Conservation (phyloP, 768 basidiomycete genomes). For the Chiua virens region DNA sequence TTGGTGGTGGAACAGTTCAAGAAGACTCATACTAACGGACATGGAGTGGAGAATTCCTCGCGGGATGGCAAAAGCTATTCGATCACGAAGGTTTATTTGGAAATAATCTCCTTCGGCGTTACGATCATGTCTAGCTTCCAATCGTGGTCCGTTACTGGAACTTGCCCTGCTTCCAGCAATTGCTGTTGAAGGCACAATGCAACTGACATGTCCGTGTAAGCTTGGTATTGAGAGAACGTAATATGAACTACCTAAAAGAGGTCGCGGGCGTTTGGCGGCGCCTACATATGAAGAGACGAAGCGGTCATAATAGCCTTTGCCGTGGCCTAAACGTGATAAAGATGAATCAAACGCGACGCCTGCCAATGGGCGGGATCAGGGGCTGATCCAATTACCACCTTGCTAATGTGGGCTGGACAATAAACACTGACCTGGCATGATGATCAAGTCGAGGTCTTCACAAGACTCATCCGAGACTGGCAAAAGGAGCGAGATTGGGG, state of each 20-base stretch:
- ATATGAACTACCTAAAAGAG: constrained; percentile 54
- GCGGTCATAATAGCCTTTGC: constrained; percentile 81
- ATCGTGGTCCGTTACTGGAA: constrained; percentile 59
- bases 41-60: constrained; percentile 21
- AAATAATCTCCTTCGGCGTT: constrained; percentile 42
- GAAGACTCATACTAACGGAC: constrained; percentile 23
- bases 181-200: constrained; percentile 66
- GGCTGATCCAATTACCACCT: constrained; percentile 3
- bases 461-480: constrained; percentile 33
- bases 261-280: constrained; percentile 41
- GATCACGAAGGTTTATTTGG: constrained; percentile 21
- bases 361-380: constrained; percentile 27
- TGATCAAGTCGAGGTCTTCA: constrained; percentile 57
- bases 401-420: constrained; percentile 2
- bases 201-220: constrained; percentile 41
- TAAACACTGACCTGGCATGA: constrained; percentile 58
- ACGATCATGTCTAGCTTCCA: constrained; percentile 65
- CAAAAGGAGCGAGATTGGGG: constrained; percentile 3
- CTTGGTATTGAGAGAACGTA: constrained; percentile 7
- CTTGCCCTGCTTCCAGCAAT: constrained; percentile 46
- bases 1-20: constrained; percentile 12
- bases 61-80: constrained; percentile 14
- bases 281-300: constrained; percentile 59
- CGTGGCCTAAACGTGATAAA: constrained; percentile 72
- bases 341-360: constrained; percentile 76